These are phyloP conservation scores for Vitis hybrid DNA, from an alignment of 177 flowering plant species.

Conservation along the genomic window DNA sequence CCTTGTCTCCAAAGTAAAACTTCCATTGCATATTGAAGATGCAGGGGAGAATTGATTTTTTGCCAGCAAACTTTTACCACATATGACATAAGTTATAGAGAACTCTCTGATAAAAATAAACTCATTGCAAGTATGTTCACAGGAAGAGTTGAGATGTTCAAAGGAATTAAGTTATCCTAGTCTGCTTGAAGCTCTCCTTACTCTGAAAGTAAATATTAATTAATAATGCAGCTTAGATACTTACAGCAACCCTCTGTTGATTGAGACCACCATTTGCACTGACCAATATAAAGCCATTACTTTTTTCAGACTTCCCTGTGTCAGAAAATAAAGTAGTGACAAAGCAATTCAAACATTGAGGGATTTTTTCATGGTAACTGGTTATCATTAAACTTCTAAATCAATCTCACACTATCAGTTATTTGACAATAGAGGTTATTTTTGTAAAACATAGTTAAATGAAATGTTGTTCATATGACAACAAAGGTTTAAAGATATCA, in stretches of 20 bases:
- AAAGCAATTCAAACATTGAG: not conserved
- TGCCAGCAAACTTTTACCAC: too few species aligned
- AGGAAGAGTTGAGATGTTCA: not conserved
- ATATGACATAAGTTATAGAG: too few species aligned
- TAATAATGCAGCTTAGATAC: constrained; percentile 19
- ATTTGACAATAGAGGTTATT: not conserved
- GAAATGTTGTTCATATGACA: not conserved
- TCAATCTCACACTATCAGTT: not conserved
- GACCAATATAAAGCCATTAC: constrained; percentile 72
- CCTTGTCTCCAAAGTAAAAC: not conserved
- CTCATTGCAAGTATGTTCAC: not conserved
- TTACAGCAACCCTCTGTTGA: constrained; percentile 98
- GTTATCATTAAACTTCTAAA: not conserved
- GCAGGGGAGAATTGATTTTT: not conserved
- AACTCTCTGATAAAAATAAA: too few species aligned
- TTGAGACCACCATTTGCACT: constrained; percentile 99
- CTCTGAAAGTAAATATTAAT: too few species aligned
- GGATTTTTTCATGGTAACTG: constrained; percentile 1
- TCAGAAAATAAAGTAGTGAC: constrained; percentile 18
- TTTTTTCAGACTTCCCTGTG: constrained; percentile 41
- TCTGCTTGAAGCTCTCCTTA: not conserved
- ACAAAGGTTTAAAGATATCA: not conserved
- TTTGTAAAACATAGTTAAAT: not conserved
- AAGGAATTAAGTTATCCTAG: too few species aligned
- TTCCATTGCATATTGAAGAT: not conserved